Evolutionary conservation across 768 basidiomycete species (phyloP), one percentile per base, ranked within the genome.

Genomic region (Leccinum variicolor): DNA sequence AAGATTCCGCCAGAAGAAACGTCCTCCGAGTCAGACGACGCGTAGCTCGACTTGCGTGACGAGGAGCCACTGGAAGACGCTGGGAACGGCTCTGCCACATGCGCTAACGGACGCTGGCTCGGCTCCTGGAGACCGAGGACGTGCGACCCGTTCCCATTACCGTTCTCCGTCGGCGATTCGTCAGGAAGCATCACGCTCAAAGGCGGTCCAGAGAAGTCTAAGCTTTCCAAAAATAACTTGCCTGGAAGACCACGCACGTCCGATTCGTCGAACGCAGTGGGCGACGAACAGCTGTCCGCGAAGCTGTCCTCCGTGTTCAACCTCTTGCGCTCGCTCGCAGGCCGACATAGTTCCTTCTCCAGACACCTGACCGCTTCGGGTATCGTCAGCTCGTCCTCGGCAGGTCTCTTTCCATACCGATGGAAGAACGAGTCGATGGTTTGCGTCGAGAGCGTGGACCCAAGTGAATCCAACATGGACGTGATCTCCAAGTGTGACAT

Each of bases 381-480:
- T 15, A 90, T 72, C 1, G 86, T 87, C 31, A 99, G 74, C 64
- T 92, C 87, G 58, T 86, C 94, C 21, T 77, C 73, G 7, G 78
- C 77, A 0, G 86, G 81, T 4, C 79, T 74, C 71, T 91, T 92
- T 56, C 80, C 80, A 65, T 79, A 81, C 7, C 84, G 81, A 8
- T 79, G 82, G 76, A 91, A 98, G 81, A 96, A 98, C 14, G 81
- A 80, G 63, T 89, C 81, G 57, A 97, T 77, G 1, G 96, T 98
- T 46, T 84, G 77, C 0, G 73, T 74, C 7, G 89, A 90, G 50
- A 98, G 82, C 0, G 96, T 98, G 4, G 94, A 97, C 5, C 94
- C 94, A 36, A 99, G 86, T 2, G 95, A 96, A 75, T 98, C 96
- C 45, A 99, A 87, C 91, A 98, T 94, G 11, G 91, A 91, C 0